Conservation (phyloP, 2,329 filamentous ascomycete species). For the Penicillium sp. region DNA sequence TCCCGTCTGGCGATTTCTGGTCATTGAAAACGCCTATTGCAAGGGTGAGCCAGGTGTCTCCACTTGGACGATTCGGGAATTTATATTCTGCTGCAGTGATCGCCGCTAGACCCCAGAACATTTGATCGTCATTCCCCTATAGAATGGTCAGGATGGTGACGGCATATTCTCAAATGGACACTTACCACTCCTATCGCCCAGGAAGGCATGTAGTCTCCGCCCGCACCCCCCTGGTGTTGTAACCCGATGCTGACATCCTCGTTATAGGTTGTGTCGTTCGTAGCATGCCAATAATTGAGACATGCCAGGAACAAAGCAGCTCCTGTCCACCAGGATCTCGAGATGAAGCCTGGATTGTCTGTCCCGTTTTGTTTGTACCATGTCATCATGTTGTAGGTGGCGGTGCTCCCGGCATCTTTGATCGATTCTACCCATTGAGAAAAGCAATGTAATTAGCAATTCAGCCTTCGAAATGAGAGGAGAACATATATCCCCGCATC, state of each 20-base stretch:
- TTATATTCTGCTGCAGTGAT: slow-evolving; percentile 4
- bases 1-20: neutral
- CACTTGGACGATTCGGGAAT: neutral
- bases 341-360: slow-evolving; percentile 53
- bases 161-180: slow-evolving; percentile 48
- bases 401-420: slow-evolving; percentile 37
- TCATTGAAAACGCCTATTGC: neutral
- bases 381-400: slow-evolving; percentile 48
- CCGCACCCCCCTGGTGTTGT: slow-evolving; percentile 19
- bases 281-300: slow-evolving; percentile 67
- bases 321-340: slow-evolving; percentile 73
- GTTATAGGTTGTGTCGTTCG: slow-evolving; percentile 63
- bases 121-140: slow-evolving; percentile 5
- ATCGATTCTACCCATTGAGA: slow-evolving; percentile 28
- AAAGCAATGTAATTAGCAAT: neutral
- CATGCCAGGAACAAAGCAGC: slow-evolving; percentile 67
- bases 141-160: neutral
- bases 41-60: slow-evolving; percentile 1
- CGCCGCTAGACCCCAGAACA: slow-evolving; percentile 4
- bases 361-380: slow-evolving; percentile 52
- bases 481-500: slow-evolving; percentile 14
- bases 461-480: neutral
- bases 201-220: neutral
- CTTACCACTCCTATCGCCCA: neutral
- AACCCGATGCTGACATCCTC: slow-evolving; percentile 46